Conservation (phyloP, 345 rosid species). For the Dipteronia dyeriana region DNA sequence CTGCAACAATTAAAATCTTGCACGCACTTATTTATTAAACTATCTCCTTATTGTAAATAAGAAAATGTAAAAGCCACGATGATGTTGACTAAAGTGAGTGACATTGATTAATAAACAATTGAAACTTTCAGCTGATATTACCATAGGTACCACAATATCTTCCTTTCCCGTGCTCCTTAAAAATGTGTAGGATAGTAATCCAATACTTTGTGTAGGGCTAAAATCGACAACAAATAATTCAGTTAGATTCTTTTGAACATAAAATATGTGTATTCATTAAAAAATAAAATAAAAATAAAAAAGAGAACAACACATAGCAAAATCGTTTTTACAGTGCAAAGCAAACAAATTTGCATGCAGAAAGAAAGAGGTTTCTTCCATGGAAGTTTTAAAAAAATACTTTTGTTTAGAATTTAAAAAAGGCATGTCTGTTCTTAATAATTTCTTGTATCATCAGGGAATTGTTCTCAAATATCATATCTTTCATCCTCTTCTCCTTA, state of each 20-base stretch:
- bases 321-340: background rate
- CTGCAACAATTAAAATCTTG: constrained; percentile 1
- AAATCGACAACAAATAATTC: constrained; percentile 33
- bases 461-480: background rate
- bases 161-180: constrained; percentile 91
- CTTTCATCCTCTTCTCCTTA: background rate
- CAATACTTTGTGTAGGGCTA: constrained; percentile 89
- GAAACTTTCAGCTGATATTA: constrained; percentile 34
- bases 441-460: background rate
- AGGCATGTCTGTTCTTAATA: background rate
- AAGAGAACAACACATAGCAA: background rate
- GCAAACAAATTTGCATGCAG: background rate
- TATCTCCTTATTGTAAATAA: background rate
- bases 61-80: background rate
- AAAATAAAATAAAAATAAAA: too few species aligned
- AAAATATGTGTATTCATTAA: background rate
- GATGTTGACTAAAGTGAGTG: background rate
- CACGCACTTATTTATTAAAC: background rate
- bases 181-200: constrained; percentile 88
- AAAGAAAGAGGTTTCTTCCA: background rate
- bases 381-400: background rate
- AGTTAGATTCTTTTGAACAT: constrained; percentile 13
- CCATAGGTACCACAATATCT: constrained; percentile 97
- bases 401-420: background rate
- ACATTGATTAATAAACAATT: background rate